Base-by-base conservation (phyloP, 495 filamentous ascomycete genomes). In the Glutinoglossum americanum region DNA sequence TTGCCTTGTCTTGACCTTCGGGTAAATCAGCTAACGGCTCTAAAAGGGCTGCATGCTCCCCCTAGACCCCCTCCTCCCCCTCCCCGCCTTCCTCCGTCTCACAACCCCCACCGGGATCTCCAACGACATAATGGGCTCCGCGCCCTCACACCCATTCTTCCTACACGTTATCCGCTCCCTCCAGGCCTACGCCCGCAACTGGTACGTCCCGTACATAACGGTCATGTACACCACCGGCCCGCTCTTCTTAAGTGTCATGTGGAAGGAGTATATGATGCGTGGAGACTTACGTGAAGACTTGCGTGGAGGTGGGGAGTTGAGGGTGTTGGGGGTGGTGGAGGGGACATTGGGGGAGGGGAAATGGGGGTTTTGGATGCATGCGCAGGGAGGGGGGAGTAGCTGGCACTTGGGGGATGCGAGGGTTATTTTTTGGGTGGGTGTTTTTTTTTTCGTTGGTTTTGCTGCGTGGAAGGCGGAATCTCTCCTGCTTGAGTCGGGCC, bases 111-210 rank as follows among this genome's bases (percentile, higher is more conserved):
- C 55, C 5, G 55, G 55, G 9, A 57, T 57, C 35, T 47, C 27
- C 11, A 57, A 57, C 30, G 55, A 57, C 19, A 32, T 57, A 3
- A 57, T 57, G 55, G 55, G 13, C 39, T 35, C 55, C 55, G 21
- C 19, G 19, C 55, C 55, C 39, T 8, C 5, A 6, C 55, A 57
- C 35, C 55, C 55, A 4, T 57, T 57, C 25, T 57, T 57, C 35
- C 5, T 44, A 13, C 13, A 44, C 5, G 55, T 57, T 19, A 44
- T 57, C 3, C 30, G 23, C 5, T 44, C 27, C 23, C 35, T 57
- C 5, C 23, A 57, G 35, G 4, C 32, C 3, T 44, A 7, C 25
- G 35, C 4, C 4, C 32, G 32, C 32, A 35, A 35, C 32, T 35
- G 32, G 32, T 35, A 35, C 32, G 32, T 11, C 11, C 27, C 27